Evolutionary conservation across 306 rosid species (phyloP), one percentile per base, ranked within the genome.

Genomic region (Inga oerstediana): DNA sequence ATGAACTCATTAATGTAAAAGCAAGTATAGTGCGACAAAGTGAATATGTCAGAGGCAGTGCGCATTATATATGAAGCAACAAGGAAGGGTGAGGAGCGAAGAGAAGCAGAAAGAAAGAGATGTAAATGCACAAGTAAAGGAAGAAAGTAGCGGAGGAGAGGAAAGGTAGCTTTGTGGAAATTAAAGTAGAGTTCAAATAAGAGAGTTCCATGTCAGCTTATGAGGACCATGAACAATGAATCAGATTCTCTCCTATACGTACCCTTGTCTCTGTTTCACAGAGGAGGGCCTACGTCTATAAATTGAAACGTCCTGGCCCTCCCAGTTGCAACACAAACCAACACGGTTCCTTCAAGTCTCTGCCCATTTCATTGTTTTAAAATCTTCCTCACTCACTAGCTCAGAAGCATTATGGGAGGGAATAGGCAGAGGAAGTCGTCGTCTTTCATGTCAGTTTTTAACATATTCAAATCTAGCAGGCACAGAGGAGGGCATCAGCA

Each of bases 401-500:
- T n/a, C n/a, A 59, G 62, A 77, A 62, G 24, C 30, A 92, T 16
- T 7, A 52, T 91, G 96, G 94, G 83, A 61, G 89, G 92, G 39
- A 88, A 87, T 66, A 90, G 88, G 83, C 94, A 89, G 80, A 91
- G 81, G 79, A 93, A 88, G 12, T 84, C 94, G 19, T 90, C 95
- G 0, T 79, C 85, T 72, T 78, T 87, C 12, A 80, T 93, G 80
- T 91, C 97, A 39, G 37, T 92, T 56, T 91, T 95, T 69, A 86
- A 66, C 86, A 49, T 92, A 72, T 91, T 95, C 90, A 92, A 86
- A 82, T 61, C 94, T 71, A 82, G 69, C 73, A 88, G 54, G 86
- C 71, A 76, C 3, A 81, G 62, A 41, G 82, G 59, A 72, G 76
- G 58, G 37, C 30, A 43, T 24, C 70, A 79, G 0, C 67, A 67